These are phyloP conservation scores for Lactifluus pinguis DNA, from an alignment of 768 basidiomycete species.

Conservation along the genomic window DNA sequence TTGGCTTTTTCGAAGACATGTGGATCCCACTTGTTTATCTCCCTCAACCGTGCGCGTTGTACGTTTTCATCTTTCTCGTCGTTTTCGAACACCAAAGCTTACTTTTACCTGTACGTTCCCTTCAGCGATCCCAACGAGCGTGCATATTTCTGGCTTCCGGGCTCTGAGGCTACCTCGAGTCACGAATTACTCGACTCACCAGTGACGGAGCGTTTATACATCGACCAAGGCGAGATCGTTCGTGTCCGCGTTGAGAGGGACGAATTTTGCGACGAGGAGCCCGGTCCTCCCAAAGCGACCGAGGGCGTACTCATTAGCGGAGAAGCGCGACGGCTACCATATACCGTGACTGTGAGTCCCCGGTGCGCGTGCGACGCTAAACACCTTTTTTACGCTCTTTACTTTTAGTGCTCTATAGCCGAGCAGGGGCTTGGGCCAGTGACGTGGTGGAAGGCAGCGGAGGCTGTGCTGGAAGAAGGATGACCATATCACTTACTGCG, in stretches of 20 bases:
- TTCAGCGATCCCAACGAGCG: constrained; percentile 73
- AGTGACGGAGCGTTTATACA: constrained; percentile 62
- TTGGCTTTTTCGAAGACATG: constrained; percentile 93
- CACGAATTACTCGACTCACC: constrained; percentile 66
- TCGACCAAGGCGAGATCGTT: constrained; percentile 66
- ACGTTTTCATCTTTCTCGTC: constrained; percentile 22
- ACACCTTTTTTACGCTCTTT: neutral
- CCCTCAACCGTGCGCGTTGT: constrained; percentile 78
- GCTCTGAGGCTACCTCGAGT: constrained; percentile 38
- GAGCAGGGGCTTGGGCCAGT: constrained; percentile 76
- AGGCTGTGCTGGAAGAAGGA: constrained; percentile 34
- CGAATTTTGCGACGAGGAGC: constrained; percentile 81
- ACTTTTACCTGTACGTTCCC: neutral
- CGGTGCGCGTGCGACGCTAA: no score
- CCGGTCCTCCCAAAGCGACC: constrained; percentile 67
- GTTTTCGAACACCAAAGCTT: neutral
- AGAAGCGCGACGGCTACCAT: constrained; percentile 49
- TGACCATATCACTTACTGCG: constrained; percentile 11
- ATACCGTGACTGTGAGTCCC: constrained; percentile 54
- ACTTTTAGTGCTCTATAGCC: constrained; percentile 61
- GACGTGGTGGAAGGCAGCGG: constrained; percentile 61
- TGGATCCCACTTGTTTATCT: constrained; percentile 74
- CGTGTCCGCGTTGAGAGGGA: constrained; percentile 74
- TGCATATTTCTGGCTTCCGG: constrained; percentile 76
- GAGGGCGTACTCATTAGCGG: constrained; percentile 55